These are phyloP conservation scores for Kregervanrija pseudodelftensis DNA, from an alignment of 805 yeast species.

Conservation along the genomic window DNA sequence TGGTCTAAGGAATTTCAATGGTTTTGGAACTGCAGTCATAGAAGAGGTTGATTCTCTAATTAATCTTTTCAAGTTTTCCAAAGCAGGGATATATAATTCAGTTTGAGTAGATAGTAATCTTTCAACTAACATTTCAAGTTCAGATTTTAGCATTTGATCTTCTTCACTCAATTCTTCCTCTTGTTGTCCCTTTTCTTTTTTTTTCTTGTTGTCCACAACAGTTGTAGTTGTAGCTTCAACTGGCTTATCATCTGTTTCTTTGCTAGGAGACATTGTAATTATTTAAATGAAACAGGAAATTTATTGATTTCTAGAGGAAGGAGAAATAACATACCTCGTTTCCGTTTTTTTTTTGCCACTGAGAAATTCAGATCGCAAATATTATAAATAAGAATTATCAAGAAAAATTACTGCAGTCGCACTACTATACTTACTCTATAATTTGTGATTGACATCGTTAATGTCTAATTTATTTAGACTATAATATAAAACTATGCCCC, in stretches of 20 bases:
- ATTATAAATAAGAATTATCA: background rate
- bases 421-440: too few species aligned
- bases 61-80: conserved; percentile 62
- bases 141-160: conserved; percentile 80
- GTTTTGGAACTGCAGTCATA: conserved; percentile 99
- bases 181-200: conserved; percentile 11
- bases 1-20: conserved; percentile 90
- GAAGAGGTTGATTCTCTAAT: conserved; percentile 93
- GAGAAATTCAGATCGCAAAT: background rate
- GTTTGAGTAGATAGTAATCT: conserved; percentile 52
- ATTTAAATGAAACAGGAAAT: conserved; percentile 1
- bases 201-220: conserved; percentile 11
- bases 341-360: background rate
- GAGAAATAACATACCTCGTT: background rate
- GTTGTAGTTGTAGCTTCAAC: conserved; percentile 4
- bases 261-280: conserved; percentile 17
- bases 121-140: conserved; percentile 82
- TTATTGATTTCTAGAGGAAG: background rate
- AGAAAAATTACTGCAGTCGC: background rate
- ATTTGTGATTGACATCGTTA: too few species aligned
- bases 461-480: too few species aligned
- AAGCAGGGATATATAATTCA: conserved; percentile 49
- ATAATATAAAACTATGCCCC: conserved; percentile 1
- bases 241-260: conserved; percentile 16
- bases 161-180: conserved; percentile 92